Conservation (phyloP, 2,329 filamentous ascomycete species). For the Fusarium sp. region DNA sequence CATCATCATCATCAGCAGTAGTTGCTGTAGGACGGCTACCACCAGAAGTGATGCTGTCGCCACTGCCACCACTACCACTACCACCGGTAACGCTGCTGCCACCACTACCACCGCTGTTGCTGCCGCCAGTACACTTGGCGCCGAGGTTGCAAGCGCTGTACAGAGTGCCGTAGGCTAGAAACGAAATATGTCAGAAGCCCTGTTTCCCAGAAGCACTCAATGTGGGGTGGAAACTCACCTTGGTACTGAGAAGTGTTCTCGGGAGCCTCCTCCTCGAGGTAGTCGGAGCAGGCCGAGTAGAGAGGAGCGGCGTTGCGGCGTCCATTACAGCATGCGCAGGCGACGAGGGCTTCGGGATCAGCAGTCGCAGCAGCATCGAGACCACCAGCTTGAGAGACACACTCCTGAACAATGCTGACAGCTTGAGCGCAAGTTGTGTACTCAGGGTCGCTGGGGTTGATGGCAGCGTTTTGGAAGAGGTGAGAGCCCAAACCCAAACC, state of each 20-base stretch:
- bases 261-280: conserved; percentile 47
- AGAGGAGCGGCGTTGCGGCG: conserved; percentile 41
- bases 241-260: conserved; percentile 42
- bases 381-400: conserved; percentile 47
- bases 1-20: not conserved
- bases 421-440: conserved; percentile 47
- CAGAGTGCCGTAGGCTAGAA: conserved; percentile 47
- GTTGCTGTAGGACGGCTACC: conserved; percentile 19
- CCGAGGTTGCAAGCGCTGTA: conserved; percentile 45
- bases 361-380: conserved; percentile 43
- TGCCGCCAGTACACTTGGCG: conserved; percentile 25
- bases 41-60: not conserved
- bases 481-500: conserved; percentile 35
- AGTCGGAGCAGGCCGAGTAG: conserved; percentile 51
- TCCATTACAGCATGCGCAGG: conserved; percentile 51
- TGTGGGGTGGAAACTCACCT: conserved; percentile 36
- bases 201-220: accelerated
- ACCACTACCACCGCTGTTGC: not conserved
- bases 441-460: conserved; percentile 45
- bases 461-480: conserved; percentile 44
- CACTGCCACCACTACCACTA: not conserved
- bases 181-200: conserved; percentile 20
- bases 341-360: conserved; percentile 40
- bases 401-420: conserved; percentile 40
- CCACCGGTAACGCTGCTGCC: not conserved